Conservation (phyloP, 257 asterid species). For the Solanum chiquidenum region DNA sequence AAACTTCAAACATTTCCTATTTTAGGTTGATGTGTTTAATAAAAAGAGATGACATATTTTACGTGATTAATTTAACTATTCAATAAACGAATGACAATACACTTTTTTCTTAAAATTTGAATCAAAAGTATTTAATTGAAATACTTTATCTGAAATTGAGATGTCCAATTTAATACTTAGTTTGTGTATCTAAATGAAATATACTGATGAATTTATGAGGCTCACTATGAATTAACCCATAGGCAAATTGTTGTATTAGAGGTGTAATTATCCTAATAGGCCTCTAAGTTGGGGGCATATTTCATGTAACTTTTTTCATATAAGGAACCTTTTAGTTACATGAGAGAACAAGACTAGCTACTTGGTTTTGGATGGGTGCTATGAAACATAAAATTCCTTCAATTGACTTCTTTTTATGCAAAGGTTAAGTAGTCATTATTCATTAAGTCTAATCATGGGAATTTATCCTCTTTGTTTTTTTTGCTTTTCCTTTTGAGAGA, state of each 20-base stretch:
- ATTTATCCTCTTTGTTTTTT: not conserved
- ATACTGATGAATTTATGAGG: not conserved
- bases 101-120: not conserved
- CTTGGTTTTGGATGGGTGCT: not conserved
- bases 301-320: not conserved
- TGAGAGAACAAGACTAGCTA: not conserved
- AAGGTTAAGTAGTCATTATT: not conserved
- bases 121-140: not conserved
- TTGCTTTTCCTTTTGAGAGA: not conserved
- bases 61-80: not conserved
- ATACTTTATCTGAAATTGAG: not conserved
- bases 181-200: not conserved
- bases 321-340: not conserved
- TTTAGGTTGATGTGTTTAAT: not conserved
- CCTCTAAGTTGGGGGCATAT: not conserved
- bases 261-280: slow-evolving; percentile 4
- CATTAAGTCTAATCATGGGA: slow-evolving; percentile 3
- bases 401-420: not conserved
- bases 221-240: not conserved
- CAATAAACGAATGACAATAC: not conserved
- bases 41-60: not conserved
- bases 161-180: not conserved
- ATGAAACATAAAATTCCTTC: not conserved
- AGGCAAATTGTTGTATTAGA: not conserved
- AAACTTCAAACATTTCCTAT: not conserved